phyloP scores from a whole-genome alignment of 495 filamentous ascomycete genomes.

The Echria macrotheca region DNA sequence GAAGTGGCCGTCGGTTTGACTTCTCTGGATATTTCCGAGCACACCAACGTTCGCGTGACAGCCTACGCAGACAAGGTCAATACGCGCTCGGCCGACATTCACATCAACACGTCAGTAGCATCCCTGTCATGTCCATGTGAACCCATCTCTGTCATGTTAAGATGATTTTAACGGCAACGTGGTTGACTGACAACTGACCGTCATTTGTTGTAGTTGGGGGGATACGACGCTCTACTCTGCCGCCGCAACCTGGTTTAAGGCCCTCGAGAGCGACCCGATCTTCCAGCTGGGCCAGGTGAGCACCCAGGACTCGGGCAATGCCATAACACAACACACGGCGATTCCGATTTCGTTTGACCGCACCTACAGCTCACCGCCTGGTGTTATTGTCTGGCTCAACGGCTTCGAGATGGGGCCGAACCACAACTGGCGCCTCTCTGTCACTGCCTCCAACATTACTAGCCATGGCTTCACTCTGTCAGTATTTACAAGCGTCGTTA shows the following conservation, averaged over 20 bases:
- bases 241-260: constrained; percentile 3
- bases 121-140: no score
- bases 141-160: no score
- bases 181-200: no score
- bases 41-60: neutral
- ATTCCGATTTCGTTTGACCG: constrained; percentile 1
- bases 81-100: constrained; percentile 6
- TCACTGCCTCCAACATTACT: neutral
- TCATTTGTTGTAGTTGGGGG: no score
- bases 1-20: constrained; percentile 1
- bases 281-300: constrained; percentile 1
- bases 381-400: constrained; percentile 9
- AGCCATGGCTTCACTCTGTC: neutral
- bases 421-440: constrained; percentile 5
- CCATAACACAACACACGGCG: neutral
- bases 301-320: no score
- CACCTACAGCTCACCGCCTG: constrained; percentile 1
- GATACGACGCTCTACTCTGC: neutral
- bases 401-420: neutral
- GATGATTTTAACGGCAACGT: no score
- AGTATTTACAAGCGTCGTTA: no score
- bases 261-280: neutral
- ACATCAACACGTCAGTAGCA: neutral
- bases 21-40: neutral
- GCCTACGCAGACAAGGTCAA: constrained; percentile 1